These are phyloP conservation scores for Boletus edulis DNA, from an alignment of 768 basidiomycete genomes.

Conservation along the genomic window DNA sequence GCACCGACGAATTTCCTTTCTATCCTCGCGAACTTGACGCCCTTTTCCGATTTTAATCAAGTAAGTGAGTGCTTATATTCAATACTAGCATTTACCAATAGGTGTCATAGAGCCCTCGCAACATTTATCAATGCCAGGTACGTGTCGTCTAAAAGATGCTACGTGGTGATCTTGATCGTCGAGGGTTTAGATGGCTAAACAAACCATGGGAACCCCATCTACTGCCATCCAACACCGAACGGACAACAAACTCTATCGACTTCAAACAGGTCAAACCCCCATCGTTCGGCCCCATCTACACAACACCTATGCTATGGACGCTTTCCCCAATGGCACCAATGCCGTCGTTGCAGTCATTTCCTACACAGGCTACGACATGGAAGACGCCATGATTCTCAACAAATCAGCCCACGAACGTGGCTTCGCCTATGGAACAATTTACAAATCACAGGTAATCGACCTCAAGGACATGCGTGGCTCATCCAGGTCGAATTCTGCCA, in stretches of 20 bases:
- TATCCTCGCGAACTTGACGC: slow-evolving; percentile 95
- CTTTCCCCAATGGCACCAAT: slow-evolving; percentile 97
- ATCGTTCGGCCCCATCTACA: slow-evolving; percentile 90
- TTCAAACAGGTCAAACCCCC: slow-evolving; percentile 94
- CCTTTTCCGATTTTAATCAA: slow-evolving; percentile 99
- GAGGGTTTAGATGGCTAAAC: slow-evolving; percentile 93
- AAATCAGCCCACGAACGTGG: slow-evolving; percentile 98
- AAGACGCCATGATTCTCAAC: slow-evolving; percentile 99
- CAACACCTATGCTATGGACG: slow-evolving; percentile 96
- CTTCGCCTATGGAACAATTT: slow-evolving; percentile 94
- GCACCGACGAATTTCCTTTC: slow-evolving; percentile 94
- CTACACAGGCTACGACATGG: slow-evolving; percentile 99
- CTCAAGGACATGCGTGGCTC: slow-evolving; percentile 77
- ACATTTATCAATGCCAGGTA: slow-evolving; percentile 93
- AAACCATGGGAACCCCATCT: slow-evolving; percentile 98
- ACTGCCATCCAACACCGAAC: slow-evolving; percentile 90
- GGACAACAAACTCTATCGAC: slow-evolving; percentile 96
- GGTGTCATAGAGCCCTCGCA: slow-evolving; percentile 68
- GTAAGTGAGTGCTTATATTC: slow-evolving; percentile 38
- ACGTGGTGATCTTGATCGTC: slow-evolving; percentile 4
- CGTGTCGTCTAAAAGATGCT: slow-evolving; percentile 3
- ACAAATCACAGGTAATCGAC: slow-evolving; percentile 92
- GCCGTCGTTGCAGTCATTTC: slow-evolving; percentile 99
- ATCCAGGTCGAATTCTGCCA: slow-evolving; percentile 49
- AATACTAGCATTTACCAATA: neutral